Evolutionary conservation across 2,329 filamentous ascomycete genomes (phyloP), one percentile per base, ranked within the genome.

Genomic region (Emergomyces orientalis): DNA sequence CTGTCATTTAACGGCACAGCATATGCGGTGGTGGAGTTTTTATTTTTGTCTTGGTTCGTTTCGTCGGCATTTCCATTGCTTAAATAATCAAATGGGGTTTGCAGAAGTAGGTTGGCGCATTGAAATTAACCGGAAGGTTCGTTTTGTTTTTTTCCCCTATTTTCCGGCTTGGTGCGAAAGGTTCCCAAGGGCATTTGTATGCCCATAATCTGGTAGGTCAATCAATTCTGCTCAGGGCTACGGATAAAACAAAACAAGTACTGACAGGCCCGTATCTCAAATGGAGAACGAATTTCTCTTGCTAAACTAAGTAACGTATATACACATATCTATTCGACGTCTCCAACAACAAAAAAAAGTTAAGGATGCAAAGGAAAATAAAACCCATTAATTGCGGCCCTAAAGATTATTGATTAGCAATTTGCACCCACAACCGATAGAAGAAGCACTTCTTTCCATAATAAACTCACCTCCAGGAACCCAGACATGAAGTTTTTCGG

Each of bases 401-500:
- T 70, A 61, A 25, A 55, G 9, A 52, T 27, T 39, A 52, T 27
- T 14, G 8, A 51, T 62, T 41, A 62, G 52, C 30, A 13, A 55
- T 19, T 6, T 11, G 51, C 34, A 30, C n/a, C 41, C 27, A 32
- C 19, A 32, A 19, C 5, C 3, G n/a, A 37, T 25, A 56, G 1
- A 9, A 37, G 30, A 14, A 32, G 8, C 25, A 30, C 7, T 19
- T 30, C 22, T 17, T 22, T 11, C 39, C 56, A 63, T 56, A 56
- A 58, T 62, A 63, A 64, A 51, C 85, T 75, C 80, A 92, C 94
- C 89, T 97, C 91, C 72, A 99, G 81, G 81, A 99, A 99, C 59
- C 91, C 91, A 70, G 87, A 84, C 80, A 99, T 95, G 80, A 99
- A 99, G 81, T 85, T 94, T 71, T 86, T 86, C 47, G 93, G 93